These are phyloP conservation scores for Alternaria metachromatica DNA, from an alignment of 2,329 filamentous ascomycete species.

Conservation along the genomic window DNA sequence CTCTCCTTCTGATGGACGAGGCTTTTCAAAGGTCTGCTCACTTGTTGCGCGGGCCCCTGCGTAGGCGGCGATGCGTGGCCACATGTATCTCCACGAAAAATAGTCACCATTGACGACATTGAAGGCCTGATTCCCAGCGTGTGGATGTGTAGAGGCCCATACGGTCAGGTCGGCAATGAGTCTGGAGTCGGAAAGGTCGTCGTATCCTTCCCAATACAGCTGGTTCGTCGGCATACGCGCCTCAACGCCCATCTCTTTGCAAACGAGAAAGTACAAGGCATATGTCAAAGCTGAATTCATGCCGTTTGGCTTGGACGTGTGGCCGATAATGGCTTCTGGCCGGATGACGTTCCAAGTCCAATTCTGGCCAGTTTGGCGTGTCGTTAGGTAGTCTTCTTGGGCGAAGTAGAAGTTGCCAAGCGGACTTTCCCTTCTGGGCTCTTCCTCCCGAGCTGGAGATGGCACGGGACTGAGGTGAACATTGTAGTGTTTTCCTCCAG, in stretches of 20 bases:
- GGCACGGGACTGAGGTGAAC: slow-evolving; percentile 10
- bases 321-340: slow-evolving; percentile 12
- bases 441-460: slow-evolving; percentile 2
- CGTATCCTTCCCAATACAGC: slow-evolving; percentile 1
- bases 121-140: slow-evolving; percentile 8
- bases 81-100: slow-evolving; percentile 10
- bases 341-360: slow-evolving; percentile 9
- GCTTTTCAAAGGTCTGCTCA: background rate
- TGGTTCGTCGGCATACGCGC: slow-evolving; percentile 6
- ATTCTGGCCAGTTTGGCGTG: background rate
- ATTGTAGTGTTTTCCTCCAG: slow-evolving; percentile 14
- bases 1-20: background rate
- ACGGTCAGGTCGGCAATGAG: slow-evolving; percentile 2
- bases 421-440: background rate
- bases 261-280: slow-evolving; percentile 13
- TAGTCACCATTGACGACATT: slow-evolving; percentile 12
- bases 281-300: slow-evolving; percentile 10
- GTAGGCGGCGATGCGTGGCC: slow-evolving; percentile 3
- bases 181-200: slow-evolving; percentile 1
- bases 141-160: background rate
- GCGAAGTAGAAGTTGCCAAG: slow-evolving; percentile 12
- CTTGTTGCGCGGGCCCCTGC: background rate
- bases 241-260: slow-evolving; percentile 1
- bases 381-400: slow-evolving; percentile 12
- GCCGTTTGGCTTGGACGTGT: slow-evolving; percentile 5